phyloP scores from a whole-genome alignment of 352 stramenopile species.

The Globisporangium paddicum region DNA sequence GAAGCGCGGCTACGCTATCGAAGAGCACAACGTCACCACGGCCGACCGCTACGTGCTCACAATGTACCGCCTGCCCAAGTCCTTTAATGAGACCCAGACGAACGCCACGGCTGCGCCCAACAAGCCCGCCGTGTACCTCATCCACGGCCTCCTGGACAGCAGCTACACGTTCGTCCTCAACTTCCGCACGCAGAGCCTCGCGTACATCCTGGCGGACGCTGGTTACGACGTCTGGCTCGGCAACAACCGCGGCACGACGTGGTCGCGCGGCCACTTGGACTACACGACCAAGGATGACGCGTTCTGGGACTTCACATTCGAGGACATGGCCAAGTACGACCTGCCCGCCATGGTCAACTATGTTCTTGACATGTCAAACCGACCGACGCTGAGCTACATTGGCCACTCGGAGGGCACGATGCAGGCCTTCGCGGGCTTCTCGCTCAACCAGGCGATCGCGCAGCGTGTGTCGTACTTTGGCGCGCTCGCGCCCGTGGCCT shows the following conservation, averaged over 20 bases:
- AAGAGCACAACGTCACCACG: conserved; percentile 43
- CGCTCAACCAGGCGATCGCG: conserved; percentile 44
- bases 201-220: conserved; percentile 44
- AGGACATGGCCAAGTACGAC: conserved; percentile 50
- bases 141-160: conserved; percentile 52
- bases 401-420: conserved; percentile 51
- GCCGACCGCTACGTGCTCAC: conserved; percentile 49
- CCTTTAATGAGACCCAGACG: conserved; percentile 34
- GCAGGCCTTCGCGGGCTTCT: conserved; percentile 56
- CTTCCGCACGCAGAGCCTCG: conserved; percentile 47
- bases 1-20: conserved; percentile 41
- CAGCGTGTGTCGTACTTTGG: conserved; percentile 50
- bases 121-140: conserved; percentile 48
- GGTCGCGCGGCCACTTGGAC: conserved; percentile 28
- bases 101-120: conserved; percentile 15
- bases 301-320: conserved; percentile 59
- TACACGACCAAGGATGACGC: conserved; percentile 24
- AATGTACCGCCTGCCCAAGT: conserved; percentile 48
- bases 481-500: conserved; percentile 43
- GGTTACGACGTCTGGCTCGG: conserved; percentile 60
- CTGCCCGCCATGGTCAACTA: conserved; percentile 48
- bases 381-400: conserved; percentile 41
- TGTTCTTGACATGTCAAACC: conserved; percentile 29
- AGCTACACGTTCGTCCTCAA: conserved; percentile 55
- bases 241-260: conserved; percentile 59